phyloP scores from a whole-genome alignment of 2,329 filamentous ascomycete genomes.

The Neonectria magnoliae region DNA sequence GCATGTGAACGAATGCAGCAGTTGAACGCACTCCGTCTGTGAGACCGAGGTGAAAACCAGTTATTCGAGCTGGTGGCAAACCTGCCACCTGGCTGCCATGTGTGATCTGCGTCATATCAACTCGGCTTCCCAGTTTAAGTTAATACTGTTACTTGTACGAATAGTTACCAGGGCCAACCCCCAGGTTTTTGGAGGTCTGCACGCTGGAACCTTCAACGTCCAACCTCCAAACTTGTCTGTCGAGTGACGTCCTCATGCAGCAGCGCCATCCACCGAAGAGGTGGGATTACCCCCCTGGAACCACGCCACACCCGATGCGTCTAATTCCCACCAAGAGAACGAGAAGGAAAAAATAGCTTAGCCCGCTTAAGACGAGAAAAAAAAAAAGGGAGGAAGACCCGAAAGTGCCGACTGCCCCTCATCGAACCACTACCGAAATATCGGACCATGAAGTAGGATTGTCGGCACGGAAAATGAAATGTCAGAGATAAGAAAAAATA shows the following conservation, averaged over 20 bases:
- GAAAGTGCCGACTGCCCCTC: not conserved
- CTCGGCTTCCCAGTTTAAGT: not conserved
- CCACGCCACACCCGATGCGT: not conserved
- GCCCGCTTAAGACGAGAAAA: too few relatives aligned
- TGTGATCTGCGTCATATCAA: not conserved
- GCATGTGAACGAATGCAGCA: not conserved
- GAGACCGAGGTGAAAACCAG: not conserved
- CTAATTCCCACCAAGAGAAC: not conserved
- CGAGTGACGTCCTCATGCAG: not conserved
- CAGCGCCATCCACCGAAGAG: not conserved
- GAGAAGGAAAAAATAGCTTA: too few relatives aligned
- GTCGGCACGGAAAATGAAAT: not conserved
- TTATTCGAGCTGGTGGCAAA: not conserved
- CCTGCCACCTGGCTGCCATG: not conserved
- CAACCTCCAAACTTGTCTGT: not conserved
- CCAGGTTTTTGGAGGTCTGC: not conserved
- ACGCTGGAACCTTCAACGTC: not conserved
- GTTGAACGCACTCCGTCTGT: not conserved
- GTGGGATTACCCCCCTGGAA: not conserved
- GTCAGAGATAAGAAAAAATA: not conserved
- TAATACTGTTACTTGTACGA: not conserved
- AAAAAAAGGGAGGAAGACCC: not conserved
- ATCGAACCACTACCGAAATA: not conserved
- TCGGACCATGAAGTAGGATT: not conserved
- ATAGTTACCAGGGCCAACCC: not conserved